A percentile compares a stretch with the other conserved stretches of the same genome.
Evolutionary conservation across 2,329 filamentous ascomycete species (phyloP).

Genomic region (Aspergillus thermomutatus): DNA sequence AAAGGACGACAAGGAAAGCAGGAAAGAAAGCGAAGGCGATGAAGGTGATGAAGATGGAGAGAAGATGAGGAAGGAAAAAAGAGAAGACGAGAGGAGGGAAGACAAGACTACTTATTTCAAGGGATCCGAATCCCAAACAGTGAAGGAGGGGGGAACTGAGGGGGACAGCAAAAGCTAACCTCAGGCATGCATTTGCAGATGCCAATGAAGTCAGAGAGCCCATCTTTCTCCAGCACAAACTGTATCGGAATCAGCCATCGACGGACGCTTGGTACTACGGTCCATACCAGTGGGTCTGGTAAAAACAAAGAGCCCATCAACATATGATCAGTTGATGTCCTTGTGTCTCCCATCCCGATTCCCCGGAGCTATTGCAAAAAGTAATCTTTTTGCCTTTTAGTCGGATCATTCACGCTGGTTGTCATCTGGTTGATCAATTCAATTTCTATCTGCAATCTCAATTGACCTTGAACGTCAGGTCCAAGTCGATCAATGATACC

Average conservation of each 20-base stretch:
- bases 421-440: background rate
- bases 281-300: background rate
- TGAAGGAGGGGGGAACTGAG: background rate
- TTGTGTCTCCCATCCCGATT: background rate
- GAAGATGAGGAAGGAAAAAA: conserved; percentile 1
- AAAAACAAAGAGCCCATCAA: background rate
- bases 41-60: background rate
- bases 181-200: background rate
- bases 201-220: background rate
- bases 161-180: background rate
- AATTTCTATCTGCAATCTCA: background rate
- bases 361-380: background rate
- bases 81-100: conserved; percentile 1
- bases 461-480: background rate
- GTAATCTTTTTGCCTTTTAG: background rate
- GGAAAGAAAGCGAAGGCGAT: background rate
- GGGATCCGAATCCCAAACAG: background rate
- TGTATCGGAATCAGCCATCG: background rate
- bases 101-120: background rate
- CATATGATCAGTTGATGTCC: background rate
- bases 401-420: background rate
- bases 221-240: background rate
- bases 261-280: background rate
- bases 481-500: background rate
- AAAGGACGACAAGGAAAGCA: background rate